These are phyloP conservation scores for Quercus berberidifolia DNA, from an alignment of 306 rosid genomes.

Conservation along the genomic window DNA sequence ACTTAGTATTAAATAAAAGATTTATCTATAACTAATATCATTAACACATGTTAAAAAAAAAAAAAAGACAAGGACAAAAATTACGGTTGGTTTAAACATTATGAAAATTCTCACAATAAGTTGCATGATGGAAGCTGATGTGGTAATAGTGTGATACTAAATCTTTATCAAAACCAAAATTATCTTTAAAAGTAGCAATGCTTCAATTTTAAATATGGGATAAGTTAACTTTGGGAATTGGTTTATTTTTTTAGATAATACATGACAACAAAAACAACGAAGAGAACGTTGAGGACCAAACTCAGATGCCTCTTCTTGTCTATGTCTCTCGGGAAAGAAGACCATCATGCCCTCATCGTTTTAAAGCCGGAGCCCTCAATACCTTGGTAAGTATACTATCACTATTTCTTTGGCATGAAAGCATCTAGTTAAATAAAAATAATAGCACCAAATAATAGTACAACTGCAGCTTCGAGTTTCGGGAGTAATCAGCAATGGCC, in stretches of 20 bases:
- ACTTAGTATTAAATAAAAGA: no score
- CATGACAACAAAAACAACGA: not conserved
- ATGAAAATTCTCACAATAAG: no score
- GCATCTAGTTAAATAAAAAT: not conserved
- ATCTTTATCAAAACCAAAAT: no score
- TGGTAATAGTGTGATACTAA: no score
- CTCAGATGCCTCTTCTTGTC: slow-evolving; percentile 30
- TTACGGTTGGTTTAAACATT: no score
- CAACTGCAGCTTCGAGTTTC: slow-evolving; percentile 54
- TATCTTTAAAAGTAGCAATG: no score
- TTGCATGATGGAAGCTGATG: no score
- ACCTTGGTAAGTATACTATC: slow-evolving; percentile 40
- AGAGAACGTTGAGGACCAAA: not conserved
- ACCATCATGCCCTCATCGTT: slow-evolving; percentile 46
- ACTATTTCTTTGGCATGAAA: not conserved
- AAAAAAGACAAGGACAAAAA: no score
- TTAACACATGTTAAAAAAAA: no score
- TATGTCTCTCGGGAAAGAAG: slow-evolving; percentile 61
- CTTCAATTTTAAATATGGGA: no score
- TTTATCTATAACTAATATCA: no score
- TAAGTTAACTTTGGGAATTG: not conserved
- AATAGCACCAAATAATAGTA: not conserved
- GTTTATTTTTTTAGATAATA: no score
- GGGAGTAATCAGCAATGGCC: slow-evolving; percentile 52
- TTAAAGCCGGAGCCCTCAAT: slow-evolving; percentile 79